Conservation (phyloP, 306 rosid genomes). For the Cucumis hystrix region DNA sequence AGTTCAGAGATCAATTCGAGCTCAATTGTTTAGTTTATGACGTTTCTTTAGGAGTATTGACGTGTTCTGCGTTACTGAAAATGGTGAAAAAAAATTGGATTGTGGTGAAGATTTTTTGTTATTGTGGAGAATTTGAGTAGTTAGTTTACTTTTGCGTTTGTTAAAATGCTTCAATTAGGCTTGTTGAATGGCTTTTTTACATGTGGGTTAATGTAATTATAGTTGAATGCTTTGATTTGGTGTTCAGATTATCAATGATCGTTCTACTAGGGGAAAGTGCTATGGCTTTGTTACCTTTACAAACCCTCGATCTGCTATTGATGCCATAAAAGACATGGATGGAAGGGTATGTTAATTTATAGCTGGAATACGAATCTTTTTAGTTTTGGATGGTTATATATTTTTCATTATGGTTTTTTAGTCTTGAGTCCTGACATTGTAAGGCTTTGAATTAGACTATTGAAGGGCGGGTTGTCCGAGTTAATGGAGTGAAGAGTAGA, state of each 20-base stretch:
- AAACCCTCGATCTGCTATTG: slow-evolving; percentile 72
- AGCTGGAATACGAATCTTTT: not conserved
- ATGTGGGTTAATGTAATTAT: not conserved
- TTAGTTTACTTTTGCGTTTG: not conserved
- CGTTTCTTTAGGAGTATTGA: not conserved
- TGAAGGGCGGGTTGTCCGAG: slow-evolving; percentile 68
- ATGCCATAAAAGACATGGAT: slow-evolving; percentile 83
- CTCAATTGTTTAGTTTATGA: not conserved
- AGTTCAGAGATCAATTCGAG: not conserved
- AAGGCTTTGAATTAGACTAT: slow-evolving; percentile 45
- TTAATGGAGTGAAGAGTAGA: slow-evolving; percentile 66
- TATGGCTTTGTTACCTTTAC: slow-evolving; percentile 85
- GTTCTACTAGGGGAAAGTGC: slow-evolving; percentile 65
- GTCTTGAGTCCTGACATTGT: slow-evolving; percentile 11
- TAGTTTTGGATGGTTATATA: not conserved
- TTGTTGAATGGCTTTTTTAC: not conserved
- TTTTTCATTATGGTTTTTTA: not conserved
- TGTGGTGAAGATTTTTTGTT: not conserved
- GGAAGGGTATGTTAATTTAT: slow-evolving; percentile 52
- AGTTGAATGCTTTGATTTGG: not conserved
- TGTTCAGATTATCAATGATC: slow-evolving; percentile 75
- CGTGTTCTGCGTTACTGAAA: not conserved
- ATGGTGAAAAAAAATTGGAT: not conserved
- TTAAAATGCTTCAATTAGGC: not conserved
- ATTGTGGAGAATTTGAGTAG: not conserved